phyloP scores from a whole-genome alignment of 2,329 filamentous ascomycete species.

The Aspergillus sp. region DNA sequence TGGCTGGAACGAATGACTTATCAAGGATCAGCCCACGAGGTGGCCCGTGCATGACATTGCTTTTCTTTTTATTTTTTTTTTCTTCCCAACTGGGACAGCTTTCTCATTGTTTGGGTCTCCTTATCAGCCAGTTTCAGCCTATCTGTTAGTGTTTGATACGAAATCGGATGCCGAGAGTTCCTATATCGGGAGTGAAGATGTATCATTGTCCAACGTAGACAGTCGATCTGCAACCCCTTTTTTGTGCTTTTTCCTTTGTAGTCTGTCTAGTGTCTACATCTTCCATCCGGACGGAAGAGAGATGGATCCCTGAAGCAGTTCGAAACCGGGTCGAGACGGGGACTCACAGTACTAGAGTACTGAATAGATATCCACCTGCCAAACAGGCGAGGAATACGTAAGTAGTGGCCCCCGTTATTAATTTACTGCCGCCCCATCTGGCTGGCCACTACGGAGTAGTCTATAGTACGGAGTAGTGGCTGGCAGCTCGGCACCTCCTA shows the following conservation, averaged over 20 bases:
- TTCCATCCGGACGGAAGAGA: background rate
- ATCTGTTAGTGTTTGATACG: background rate
- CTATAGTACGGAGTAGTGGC: background rate
- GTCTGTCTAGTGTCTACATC: background rate
- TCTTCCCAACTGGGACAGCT: background rate
- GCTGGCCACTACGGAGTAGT: background rate
- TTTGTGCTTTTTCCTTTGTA: background rate
- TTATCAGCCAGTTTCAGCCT: background rate
- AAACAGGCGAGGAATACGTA: background rate
- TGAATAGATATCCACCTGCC: background rate
- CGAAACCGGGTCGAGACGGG: background rate
- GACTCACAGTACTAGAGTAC: background rate
- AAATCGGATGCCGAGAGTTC: background rate
- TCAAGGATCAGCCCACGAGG: conserved; percentile 1
- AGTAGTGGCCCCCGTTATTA: background rate
- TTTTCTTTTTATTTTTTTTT: background rate
- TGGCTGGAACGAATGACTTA: background rate
- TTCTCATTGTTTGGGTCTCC: background rate
- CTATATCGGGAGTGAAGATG: background rate
- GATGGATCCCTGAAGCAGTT: background rate
- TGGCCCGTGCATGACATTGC: conserved; percentile 1
- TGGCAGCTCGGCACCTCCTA: background rate
- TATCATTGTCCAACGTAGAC: background rate
- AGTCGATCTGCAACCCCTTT: background rate
- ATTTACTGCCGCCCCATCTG: background rate